phyloP scores from a whole-genome alignment of 805 yeast genomes.

The Ogataea philodendri region DNA sequence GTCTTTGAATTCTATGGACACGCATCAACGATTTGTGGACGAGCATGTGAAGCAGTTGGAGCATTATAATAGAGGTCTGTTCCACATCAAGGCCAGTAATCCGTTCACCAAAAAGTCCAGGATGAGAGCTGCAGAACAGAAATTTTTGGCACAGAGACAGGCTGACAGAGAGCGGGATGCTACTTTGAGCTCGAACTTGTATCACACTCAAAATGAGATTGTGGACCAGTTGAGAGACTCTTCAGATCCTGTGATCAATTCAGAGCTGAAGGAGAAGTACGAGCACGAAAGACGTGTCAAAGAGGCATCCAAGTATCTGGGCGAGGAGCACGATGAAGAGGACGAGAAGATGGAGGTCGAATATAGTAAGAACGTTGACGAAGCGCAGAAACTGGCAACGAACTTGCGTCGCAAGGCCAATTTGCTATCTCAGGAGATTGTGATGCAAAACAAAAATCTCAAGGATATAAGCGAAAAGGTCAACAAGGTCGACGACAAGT shows the following conservation, averaged over 20 bases:
- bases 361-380: conserved; percentile 78
- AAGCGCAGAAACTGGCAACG: conserved; percentile 63
- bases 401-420: conserved; percentile 72
- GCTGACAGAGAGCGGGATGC: conserved; percentile 33
- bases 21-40: conserved; percentile 79
- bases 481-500: conserved; percentile 77
- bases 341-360: conserved; percentile 92
- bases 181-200: conserved; percentile 26
- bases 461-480: conserved; percentile 79
- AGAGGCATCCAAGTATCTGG: conserved; percentile 69
- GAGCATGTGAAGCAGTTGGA: conserved; percentile 77
- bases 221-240: conserved; percentile 48
- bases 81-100: conserved; percentile 76
- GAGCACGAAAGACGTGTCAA: conserved; percentile 51
- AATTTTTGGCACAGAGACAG: conserved; percentile 50
- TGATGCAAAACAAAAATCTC: conserved; percentile 72
- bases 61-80: conserved; percentile 74
- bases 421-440: conserved; percentile 73
- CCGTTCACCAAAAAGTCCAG: conserved; percentile 86
- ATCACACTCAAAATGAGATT: conserved; percentile 28
- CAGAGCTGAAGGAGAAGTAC: conserved; percentile 41
- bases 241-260: conserved; percentile 17
- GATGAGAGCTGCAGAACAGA: conserved; percentile 69
- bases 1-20: conserved; percentile 70
- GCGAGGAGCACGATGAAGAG: conserved; percentile 80